phyloP scores from a whole-genome alignment of 2,329 filamentous ascomycete genomes.

The Blastomyces parvus region DNA sequence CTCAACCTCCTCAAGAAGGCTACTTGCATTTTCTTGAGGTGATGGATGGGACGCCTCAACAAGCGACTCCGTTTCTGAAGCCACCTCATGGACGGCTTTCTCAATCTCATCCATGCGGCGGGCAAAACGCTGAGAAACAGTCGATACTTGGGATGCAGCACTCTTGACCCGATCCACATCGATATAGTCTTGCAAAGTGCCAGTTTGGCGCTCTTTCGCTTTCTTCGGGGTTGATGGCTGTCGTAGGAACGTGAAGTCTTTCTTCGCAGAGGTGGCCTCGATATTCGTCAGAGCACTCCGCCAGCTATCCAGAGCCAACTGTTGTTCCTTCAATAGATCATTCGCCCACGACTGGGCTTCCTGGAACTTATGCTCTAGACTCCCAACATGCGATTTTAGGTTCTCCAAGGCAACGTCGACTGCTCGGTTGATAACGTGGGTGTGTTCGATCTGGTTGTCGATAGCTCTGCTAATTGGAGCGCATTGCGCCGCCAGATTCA shows the following conservation, averaged over 20 bases:
- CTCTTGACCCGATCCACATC: constrained; percentile 63
- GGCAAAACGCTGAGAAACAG: constrained; percentile 51
- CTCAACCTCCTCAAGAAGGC: constrained; percentile 74
- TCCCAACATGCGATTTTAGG: constrained; percentile 40
- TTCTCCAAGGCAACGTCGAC: constrained; percentile 78
- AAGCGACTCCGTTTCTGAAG: constrained; percentile 42
- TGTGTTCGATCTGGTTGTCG: constrained; percentile 43
- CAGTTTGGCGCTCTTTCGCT: constrained; percentile 38
- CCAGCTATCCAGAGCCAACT: constrained; percentile 37
- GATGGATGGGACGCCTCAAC: constrained; percentile 39
- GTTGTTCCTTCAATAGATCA: constrained; percentile 37
- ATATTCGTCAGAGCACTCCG: constrained; percentile 29
- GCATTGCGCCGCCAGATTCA: constrained; percentile 60
- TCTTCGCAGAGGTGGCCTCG: constrained; percentile 35
- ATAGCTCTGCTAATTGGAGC: constrained; percentile 53
- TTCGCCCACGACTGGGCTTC: constrained; percentile 40
- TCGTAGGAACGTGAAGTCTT: constrained; percentile 35
- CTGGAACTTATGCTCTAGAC: constrained; percentile 36
- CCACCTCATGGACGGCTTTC: constrained; percentile 50
- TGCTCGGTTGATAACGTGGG: constrained; percentile 56
- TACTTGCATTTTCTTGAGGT: constrained; percentile 53
- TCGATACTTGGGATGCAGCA: constrained; percentile 56
- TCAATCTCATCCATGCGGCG: constrained; percentile 53
- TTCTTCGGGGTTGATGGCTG: constrained; percentile 34
- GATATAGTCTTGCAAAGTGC: constrained; percentile 65